Percentiles rank a stretch among this genome's conserved stretches.
phyloP scores from a whole-genome alignment of 176 grass and related monocot genomes.

The Tuctoria greenei region DNA sequence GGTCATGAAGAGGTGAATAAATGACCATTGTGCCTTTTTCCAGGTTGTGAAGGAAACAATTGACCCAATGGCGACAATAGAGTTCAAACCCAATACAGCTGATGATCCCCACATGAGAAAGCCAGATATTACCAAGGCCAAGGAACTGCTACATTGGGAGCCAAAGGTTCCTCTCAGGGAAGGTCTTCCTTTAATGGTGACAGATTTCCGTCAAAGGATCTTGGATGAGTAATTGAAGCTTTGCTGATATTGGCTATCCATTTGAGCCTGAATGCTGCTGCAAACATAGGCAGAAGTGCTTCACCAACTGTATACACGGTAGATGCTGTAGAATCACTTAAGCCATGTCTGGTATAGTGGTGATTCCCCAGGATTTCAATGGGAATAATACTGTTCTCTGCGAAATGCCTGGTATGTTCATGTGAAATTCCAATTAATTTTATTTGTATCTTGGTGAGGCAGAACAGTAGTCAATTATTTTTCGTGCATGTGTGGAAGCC shows the following conservation, averaged over 20 bases:
- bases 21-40: conserved; percentile 1
- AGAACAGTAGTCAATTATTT: conserved; percentile 27
- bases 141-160: conserved; percentile 71
- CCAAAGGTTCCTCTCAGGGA: conserved; percentile 77
- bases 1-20: conserved; percentile 12
- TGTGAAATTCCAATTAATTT: not conserved
- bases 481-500: conserved; percentile 39
- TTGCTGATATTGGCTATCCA: not conserved
- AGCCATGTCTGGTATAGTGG: not conserved
- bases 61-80: conserved; percentile 65
- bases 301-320: conserved; percentile 34
- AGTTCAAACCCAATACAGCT: conserved; percentile 75
- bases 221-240: conserved; percentile 46
- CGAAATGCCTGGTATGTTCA: conserved; percentile 16
- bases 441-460: conserved; percentile 34
- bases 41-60: conserved; percentile 75
- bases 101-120: conserved; percentile 90
- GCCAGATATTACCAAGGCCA: conserved; percentile 86
- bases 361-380: not conserved
- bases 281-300: conserved; percentile 20
- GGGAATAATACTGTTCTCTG: not conserved
- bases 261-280: conserved; percentile 31
- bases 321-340: conserved; percentile 41
- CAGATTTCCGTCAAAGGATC: conserved; percentile 68
- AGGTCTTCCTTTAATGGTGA: conserved; percentile 84